These are phyloP conservation scores for Verticillium klebahnii DNA, from an alignment of 2,329 filamentous ascomycete genomes.

Conservation along the genomic window DNA sequence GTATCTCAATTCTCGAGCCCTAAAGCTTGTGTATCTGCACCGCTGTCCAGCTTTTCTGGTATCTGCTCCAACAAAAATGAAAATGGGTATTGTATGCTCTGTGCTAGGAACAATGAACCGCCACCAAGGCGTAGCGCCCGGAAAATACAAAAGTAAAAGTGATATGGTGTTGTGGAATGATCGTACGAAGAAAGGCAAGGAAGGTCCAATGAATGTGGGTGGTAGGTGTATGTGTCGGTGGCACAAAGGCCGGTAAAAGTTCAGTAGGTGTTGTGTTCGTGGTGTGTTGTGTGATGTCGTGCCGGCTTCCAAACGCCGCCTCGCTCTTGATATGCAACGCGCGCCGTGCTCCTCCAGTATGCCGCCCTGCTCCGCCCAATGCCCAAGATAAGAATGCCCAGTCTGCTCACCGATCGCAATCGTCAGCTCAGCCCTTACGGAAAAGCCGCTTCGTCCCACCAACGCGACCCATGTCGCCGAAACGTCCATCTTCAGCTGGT, in stretches of 20 bases:
- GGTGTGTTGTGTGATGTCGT: neutral
- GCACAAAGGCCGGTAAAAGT: neutral
- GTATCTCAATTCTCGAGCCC: neutral
- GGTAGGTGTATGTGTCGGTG: neutral
- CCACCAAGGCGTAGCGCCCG: neutral
- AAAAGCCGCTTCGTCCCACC: conserved; percentile 71
- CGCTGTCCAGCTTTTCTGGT: neutral
- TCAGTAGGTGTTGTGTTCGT: neutral
- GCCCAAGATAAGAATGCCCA: neutral
- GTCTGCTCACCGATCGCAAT: neutral
- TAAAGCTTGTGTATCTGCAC: neutral
- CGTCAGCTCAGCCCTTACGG: conserved; percentile 32
- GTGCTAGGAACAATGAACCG: neutral
- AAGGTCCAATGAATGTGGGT: neutral
- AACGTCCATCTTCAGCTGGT: conserved; percentile 32
- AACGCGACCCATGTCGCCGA: conserved; percentile 68
- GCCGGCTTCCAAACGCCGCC: neutral
- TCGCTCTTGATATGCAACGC: neutral
- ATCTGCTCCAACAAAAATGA: neutral
- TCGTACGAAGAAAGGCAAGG: neutral
- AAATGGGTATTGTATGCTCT: neutral
- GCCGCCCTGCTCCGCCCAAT: neutral
- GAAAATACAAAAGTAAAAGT: neutral
- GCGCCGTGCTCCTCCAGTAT: neutral
- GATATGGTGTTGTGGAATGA: neutral